Conservation (phyloP, 2,329 filamentous ascomycete genomes). For the Sporothrix inflata region DNA sequence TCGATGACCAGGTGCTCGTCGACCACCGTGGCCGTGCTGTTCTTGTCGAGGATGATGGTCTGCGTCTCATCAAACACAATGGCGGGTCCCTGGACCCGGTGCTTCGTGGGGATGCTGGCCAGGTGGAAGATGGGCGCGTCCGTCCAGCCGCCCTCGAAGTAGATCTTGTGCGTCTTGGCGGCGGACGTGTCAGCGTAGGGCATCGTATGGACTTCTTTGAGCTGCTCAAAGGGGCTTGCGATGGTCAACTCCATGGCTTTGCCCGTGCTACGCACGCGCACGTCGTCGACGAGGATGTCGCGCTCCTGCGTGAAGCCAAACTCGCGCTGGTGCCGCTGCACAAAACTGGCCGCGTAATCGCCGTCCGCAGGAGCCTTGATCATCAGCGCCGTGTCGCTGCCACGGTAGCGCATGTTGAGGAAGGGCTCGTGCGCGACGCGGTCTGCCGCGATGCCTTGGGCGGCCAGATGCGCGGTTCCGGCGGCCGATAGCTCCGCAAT, state of each 20-base stretch:
- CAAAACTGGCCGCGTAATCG: constrained; percentile 79
- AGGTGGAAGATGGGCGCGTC: constrained; percentile 86
- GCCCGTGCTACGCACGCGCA: constrained; percentile 83
- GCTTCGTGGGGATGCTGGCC: constrained; percentile 67
- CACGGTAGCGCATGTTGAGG: constrained; percentile 88
- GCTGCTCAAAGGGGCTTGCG: too few species aligned
- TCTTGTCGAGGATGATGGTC: constrained; percentile 85
- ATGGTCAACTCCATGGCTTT: constrained; percentile 41
- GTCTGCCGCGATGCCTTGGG: constrained; percentile 74
- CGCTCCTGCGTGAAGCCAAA: constrained; percentile 89
- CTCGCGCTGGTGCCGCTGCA: constrained; percentile 85
- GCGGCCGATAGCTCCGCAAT: constrained; percentile 71
- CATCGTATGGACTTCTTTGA: too few species aligned
- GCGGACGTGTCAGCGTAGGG: too few species aligned
- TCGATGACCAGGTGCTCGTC: constrained; percentile 83
- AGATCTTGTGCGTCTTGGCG: constrained; percentile 62
- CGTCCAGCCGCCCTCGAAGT: constrained; percentile 74
- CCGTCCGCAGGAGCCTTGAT: constrained; percentile 62
- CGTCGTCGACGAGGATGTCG: constrained; percentile 88
- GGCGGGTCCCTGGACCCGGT: constrained; percentile 71
- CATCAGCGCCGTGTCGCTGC: constrained; percentile 89
- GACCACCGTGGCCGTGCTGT: constrained; percentile 73
- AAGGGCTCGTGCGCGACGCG: constrained; percentile 88
- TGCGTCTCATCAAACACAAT: constrained; percentile 87
- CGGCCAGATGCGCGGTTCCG: constrained; percentile 65